phyloP scores from a whole-genome alignment of 768 basidiomycete species.

The button mushroom (Agaricus bisporus) region DNA sequence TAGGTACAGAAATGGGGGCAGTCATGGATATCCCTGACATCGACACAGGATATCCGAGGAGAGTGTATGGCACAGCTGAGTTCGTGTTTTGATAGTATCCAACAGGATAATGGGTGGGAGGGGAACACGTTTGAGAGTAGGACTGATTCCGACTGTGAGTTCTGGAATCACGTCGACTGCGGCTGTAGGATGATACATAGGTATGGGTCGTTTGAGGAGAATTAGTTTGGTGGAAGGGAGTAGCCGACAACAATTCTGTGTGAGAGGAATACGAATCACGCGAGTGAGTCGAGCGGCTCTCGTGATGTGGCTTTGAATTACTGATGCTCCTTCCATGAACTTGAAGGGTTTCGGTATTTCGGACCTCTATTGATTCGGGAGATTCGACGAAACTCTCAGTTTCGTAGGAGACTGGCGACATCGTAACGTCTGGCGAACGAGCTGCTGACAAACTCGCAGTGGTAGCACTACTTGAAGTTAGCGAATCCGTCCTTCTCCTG shows the following conservation, averaged over 20 bases:
- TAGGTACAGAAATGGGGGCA: neutral
- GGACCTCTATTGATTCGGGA: constrained; percentile 1
- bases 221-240: neutral
- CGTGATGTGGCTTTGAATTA: neutral
- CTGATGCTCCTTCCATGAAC: neutral
- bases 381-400: constrained; percentile 7
- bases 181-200: neutral
- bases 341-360: neutral
- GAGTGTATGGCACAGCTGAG: neutral
- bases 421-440: neutral
- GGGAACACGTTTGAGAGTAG: neutral
- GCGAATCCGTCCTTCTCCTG: constrained; percentile 6
- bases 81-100: neutral
- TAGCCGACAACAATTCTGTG: neutral
- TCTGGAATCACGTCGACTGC: neutral
- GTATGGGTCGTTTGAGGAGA: neutral
- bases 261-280: neutral
- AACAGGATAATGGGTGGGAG: neutral
- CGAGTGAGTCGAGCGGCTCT: neutral
- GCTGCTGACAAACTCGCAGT: neutral
- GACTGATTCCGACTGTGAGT: neutral
- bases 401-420: neutral
- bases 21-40: neutral
- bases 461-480: neutral
- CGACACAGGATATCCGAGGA: neutral